phyloP scores from a whole-genome alignment of 768 basidiomycete genomes.

The Lentinula lateritia region DNA sequence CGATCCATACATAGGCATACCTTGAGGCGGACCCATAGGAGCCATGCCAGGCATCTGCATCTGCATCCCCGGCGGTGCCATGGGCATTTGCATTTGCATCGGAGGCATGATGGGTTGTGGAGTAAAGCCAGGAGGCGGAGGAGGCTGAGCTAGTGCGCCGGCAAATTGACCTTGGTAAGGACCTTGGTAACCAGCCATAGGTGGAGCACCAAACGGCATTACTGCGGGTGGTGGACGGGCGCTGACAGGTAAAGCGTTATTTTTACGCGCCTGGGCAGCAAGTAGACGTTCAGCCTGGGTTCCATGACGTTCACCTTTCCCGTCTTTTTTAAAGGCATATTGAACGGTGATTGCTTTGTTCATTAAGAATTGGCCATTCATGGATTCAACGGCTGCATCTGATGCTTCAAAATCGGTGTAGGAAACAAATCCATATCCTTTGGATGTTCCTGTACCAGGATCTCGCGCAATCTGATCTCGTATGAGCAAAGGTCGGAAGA shows the following conservation, averaged over 20 bases:
- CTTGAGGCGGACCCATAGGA: constrained; percentile 17
- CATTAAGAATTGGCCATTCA: constrained; percentile 97
- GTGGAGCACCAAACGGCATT: constrained; percentile 63
- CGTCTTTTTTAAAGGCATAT: constrained; percentile 99
- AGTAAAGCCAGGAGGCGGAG: constrained; percentile 76
- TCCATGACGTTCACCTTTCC: constrained; percentile 96
- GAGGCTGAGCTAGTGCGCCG: constrained; percentile 76
- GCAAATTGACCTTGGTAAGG: constrained; percentile 93
- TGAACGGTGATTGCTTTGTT: constrained; percentile 97
- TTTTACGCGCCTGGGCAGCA: constrained; percentile 92
- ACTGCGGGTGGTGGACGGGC: constrained; percentile 73
- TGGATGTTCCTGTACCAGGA: constrained; percentile 75
- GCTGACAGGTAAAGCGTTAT: constrained; percentile 80
- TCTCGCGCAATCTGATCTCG: constrained; percentile 81
- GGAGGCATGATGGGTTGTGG: constrained; percentile 60
- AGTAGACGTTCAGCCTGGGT: constrained; percentile 95
- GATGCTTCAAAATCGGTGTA: constrained; percentile 98
- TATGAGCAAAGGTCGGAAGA: constrained; percentile 1
- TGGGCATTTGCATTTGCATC: constrained; percentile 17
- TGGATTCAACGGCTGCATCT: constrained; percentile 92
- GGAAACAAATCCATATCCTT: constrained; percentile 96
- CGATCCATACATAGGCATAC: constrained; percentile 25
- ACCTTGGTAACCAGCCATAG: constrained; percentile 67
- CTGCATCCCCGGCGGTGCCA: constrained; percentile 4
- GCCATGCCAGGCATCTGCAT: constrained; percentile 23